Base-by-base conservation (phyloP, 164 flowering plant genomes). In the Dillenia suffruticosa region DNA sequence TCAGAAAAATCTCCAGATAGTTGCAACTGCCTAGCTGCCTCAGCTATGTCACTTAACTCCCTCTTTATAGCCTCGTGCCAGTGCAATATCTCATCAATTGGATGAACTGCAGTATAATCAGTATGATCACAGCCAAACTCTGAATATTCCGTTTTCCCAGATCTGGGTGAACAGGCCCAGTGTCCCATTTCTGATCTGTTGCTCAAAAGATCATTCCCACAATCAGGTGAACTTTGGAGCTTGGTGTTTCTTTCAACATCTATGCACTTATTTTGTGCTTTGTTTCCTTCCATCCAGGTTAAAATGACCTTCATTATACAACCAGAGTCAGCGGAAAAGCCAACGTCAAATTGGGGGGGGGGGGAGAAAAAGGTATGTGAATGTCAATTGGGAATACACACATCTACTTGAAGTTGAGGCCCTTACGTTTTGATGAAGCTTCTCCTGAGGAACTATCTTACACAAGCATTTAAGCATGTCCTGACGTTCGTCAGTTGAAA, bases 41-140 rank as follows among this genome's bases (percentile, higher is more conserved):
- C 77, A 48, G 89, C 86, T 63, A 90, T 88, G 68, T 84, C 96
- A 60, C 50, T 83, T 70, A 93, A 66, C 77, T 93, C 98, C 63
- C 57, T 72, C 63, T 70, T 80, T 56, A 93, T 90, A 12, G 97
- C 96, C 56, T 82, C 84, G 63, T 93, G 98, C 97, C 97, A 90
- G 65, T 74, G 83, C 74, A 93, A 69, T 72, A 90, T 89, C 68
- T 89, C 98, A 78, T 93, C 81, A 65, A 93, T 81, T 26, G 98
- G 98, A 69, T 66, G 70, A 11, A 65, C 61, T 47, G 49, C 63
- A 57, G 58, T 64, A 17, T 80, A 56, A 69, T 67, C 61, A 22
- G 69, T 46, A 65, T 48, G 52, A 66, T 60, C 77, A 71, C 50
- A 55, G 50, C 63, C 65, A 40, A 74, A 61, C 58, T 76, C 82